Conservation (phyloP, 805 yeast species). For the Metschnikowia kunwiensis region DNA sequence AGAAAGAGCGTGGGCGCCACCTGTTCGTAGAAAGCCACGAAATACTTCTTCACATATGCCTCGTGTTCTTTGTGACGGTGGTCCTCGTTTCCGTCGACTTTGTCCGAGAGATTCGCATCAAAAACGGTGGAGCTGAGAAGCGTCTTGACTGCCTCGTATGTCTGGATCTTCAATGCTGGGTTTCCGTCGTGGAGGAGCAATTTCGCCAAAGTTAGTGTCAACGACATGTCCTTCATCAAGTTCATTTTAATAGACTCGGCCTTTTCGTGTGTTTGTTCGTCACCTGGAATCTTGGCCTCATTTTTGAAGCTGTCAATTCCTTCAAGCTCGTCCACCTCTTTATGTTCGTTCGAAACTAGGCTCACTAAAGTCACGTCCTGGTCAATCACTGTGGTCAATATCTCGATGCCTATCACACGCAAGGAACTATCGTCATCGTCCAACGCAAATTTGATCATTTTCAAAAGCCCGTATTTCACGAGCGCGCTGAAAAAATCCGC, state of each 20-base stretch:
- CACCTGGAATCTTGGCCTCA: conserved; percentile 1
- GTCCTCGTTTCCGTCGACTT: conserved; percentile 7
- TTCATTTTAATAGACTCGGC: conserved; percentile 26
- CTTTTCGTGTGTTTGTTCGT: conserved; percentile 18
- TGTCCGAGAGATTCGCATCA: conserved; percentile 10
- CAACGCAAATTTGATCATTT: conserved; percentile 70
- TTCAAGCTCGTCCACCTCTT: conserved; percentile 24
- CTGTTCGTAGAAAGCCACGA: conserved; percentile 57
- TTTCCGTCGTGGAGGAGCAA: conserved; percentile 61
- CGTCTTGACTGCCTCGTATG: conserved; percentile 76
- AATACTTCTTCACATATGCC: conserved; percentile 40
- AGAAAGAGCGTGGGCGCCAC: conserved; percentile 59
- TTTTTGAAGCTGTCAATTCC: background rate
- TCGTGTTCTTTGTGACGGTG: conserved; percentile 5
- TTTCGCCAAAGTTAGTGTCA: conserved; percentile 53
- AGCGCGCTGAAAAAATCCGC: conserved; percentile 61
- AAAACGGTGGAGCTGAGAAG: conserved; percentile 54
- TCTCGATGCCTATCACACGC: conserved; percentile 73
- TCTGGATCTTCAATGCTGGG: conserved; percentile 75
- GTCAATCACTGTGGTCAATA: conserved; percentile 76
- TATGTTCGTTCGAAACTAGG: conserved; percentile 27
- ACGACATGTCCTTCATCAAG: conserved; percentile 55
- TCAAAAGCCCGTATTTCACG: conserved; percentile 66
- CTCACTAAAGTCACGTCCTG: conserved; percentile 70
- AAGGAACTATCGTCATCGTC: conserved; percentile 45